A percentile compares a stretch with the other conserved stretches of the same genome.
phyloP scores from a whole-genome alignment of 2,329 filamentous ascomycete genomes.

The Penicillium janthinellum region DNA sequence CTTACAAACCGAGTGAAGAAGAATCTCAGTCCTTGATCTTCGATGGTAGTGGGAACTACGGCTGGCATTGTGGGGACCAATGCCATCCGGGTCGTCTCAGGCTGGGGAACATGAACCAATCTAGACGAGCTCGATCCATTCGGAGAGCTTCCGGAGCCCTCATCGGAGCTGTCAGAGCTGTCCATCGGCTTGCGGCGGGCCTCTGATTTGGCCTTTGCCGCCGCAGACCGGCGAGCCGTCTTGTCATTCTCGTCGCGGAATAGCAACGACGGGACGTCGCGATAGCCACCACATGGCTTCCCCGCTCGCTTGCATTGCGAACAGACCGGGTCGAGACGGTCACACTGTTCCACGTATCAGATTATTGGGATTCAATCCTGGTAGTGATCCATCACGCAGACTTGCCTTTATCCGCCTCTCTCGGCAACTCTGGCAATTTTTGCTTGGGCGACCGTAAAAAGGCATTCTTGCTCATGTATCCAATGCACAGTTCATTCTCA shows the following conservation, averaged over 20 bases:
- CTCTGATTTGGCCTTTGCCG: conserved; percentile 23
- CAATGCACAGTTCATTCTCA: background rate
- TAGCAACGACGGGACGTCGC: conserved; percentile 30
- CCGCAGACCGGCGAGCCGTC: conserved; percentile 24
- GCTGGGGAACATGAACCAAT: conserved; percentile 3
- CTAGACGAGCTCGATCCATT: background rate
- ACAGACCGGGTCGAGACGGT: conserved; percentile 31
- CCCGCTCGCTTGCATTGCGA: conserved; percentile 36
- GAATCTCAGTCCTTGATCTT: conserved; percentile 27
- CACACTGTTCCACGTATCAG: conserved; percentile 27
- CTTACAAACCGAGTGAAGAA: conserved; percentile 27
- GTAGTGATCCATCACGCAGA: conserved; percentile 2
- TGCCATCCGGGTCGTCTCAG: background rate
- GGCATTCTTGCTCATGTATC: conserved; percentile 21
- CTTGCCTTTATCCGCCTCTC: conserved; percentile 31
- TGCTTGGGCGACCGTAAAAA: conserved; percentile 29
- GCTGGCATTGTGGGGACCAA: conserved; percentile 9
- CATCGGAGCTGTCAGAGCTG: background rate
- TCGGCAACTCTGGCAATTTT: conserved; percentile 29
- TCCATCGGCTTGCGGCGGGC: conserved; percentile 17
- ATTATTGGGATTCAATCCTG: background rate
- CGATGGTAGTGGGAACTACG: conserved; percentile 15
- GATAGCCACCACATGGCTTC: conserved; percentile 34
- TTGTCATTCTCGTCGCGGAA: conserved; percentile 36
- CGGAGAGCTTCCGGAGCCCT: conserved; percentile 3